phyloP scores from a whole-genome alignment of 2,329 filamentous ascomycete genomes.

The Colletotrichum sp. region DNA sequence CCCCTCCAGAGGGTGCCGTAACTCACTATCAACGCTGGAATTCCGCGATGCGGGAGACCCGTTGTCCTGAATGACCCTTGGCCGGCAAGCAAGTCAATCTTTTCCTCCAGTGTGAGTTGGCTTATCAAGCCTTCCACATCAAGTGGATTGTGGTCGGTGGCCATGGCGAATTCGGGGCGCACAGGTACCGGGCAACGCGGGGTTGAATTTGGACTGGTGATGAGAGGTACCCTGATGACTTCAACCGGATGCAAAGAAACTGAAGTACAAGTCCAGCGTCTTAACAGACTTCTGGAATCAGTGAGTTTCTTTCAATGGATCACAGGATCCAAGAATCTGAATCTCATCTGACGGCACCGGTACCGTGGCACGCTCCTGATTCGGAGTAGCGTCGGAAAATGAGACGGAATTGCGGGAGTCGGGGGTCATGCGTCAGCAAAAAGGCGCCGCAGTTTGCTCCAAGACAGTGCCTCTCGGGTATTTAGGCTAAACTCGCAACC shows the following conservation, averaged over 20 bases:
- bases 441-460: background rate
- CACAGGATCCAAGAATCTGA: background rate
- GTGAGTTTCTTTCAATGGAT: background rate
- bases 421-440: conserved; percentile 6
- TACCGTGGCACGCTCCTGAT: background rate
- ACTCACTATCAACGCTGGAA: conserved; percentile 11
- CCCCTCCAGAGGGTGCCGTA: too few relatives aligned
- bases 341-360: conserved; percentile 2
- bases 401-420: background rate
- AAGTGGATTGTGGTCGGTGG: background rate
- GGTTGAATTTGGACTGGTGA: background rate
- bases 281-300: background rate
- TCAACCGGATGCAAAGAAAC: accelerated
- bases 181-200: background rate
- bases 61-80: conserved; percentile 18
- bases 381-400: conserved; percentile 18
- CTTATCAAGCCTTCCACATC: conserved; percentile 17
- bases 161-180: background rate
- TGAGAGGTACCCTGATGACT: background rate
- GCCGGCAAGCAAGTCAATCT: conserved; percentile 22
- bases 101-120: conserved; percentile 22
- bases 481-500: conserved; percentile 16
- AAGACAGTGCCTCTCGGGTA: background rate
- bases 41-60: conserved; percentile 16
- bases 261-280: background rate